A percentile compares a stretch with the other conserved stretches of the same genome.
phyloP scores from a whole-genome alignment of 148 eudicot genomes.

The Diospyros kaki region DNA sequence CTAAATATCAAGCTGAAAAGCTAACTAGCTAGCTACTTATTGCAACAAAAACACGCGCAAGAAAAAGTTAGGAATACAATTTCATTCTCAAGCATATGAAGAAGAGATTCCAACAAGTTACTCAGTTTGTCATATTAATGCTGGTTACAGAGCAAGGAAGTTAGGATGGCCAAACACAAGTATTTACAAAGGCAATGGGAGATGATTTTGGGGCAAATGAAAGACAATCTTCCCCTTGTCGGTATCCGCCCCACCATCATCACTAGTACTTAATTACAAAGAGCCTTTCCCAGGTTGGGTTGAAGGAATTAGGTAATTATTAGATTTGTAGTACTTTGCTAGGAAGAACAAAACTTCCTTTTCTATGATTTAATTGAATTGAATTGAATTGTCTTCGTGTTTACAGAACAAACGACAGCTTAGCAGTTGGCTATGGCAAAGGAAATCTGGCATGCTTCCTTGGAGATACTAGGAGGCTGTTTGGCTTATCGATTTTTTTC shows the following conservation, averaged over 20 bases:
- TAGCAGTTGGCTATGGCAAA: constrained; percentile 62
- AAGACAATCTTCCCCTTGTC: constrained; percentile 55
- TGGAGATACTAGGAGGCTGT: constrained; percentile 57
- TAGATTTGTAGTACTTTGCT: too few species aligned
- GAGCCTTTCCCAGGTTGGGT: constrained; percentile 95
- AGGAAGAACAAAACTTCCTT: not conserved
- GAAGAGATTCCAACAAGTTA: too few species aligned
- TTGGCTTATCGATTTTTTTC: too few species aligned
- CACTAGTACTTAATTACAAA: constrained; percentile 71
- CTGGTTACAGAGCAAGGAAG: constrained; percentile 38
- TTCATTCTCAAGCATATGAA: too few species aligned
- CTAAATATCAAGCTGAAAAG: too few species aligned
- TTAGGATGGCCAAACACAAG: constrained; percentile 94
- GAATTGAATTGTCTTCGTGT: not conserved
- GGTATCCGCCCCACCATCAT: constrained; percentile 80
- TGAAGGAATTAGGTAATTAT: constrained; percentile 66
- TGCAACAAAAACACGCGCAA: too few species aligned
- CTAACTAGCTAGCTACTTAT: too few species aligned
- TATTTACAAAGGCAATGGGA: constrained; percentile 82
- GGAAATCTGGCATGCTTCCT: constrained; percentile 51
- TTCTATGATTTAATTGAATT: not conserved
- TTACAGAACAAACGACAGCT: constrained; percentile 59
- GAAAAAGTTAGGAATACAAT: too few species aligned
- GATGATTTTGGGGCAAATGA: constrained; percentile 56
- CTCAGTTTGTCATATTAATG: too few species aligned